Base-by-base conservation (phyloP, 139 green algal species). In the Bryopsis sp. region DNA sequence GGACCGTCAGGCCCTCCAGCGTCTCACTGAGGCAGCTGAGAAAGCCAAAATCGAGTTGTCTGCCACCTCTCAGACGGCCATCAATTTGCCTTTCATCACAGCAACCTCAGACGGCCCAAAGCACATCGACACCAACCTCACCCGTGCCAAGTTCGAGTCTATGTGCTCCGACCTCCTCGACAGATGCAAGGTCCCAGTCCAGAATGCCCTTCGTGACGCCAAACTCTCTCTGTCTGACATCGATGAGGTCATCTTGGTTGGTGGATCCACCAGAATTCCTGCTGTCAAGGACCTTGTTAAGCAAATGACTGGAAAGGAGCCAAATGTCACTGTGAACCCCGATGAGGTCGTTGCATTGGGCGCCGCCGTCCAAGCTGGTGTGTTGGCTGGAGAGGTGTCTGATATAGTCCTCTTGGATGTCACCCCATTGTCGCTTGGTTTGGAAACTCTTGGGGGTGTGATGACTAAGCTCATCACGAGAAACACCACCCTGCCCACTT, bases 21-120 rank as follows among this genome's bases (percentile, higher is more conserved):
- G 90, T 32, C 78, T 99, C 63, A 98, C 89, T 1, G 94, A 99
- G 85, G 85, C 94, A 7, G 90, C 92, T 11, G 94, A 99, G 90
- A 99, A 99, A 89, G 92, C 94, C 68, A 99, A 99, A 90, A 96
- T 97, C 64, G 94, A 99, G 89, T 88, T 99, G 47, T 94, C 83
- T 0, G 77, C 78, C 26, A 68, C 90, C 26, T 74, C 72, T 26
- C 81, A 93, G 74, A 96, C 90, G 34, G 76, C 48, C 76, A 97
- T 99, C 81, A 96, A 90, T 72, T 82, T 99, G 72, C 94, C 94
- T 68, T 99, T 99, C 89, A 99, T 99, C 84, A 99, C 94, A 38
- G 94, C 94, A 62, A 98, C 94, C 36, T 88, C 92, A 24, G 92
- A 98, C 6, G 94, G 94, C 31, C 94, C 94, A 71, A 99, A 99